Percentiles rank a stretch among this genome's conserved stretches.
phyloP scores from a whole-genome alignment of 495 filamentous ascomycete genomes.

The Corynascus novoguineensis region DNA sequence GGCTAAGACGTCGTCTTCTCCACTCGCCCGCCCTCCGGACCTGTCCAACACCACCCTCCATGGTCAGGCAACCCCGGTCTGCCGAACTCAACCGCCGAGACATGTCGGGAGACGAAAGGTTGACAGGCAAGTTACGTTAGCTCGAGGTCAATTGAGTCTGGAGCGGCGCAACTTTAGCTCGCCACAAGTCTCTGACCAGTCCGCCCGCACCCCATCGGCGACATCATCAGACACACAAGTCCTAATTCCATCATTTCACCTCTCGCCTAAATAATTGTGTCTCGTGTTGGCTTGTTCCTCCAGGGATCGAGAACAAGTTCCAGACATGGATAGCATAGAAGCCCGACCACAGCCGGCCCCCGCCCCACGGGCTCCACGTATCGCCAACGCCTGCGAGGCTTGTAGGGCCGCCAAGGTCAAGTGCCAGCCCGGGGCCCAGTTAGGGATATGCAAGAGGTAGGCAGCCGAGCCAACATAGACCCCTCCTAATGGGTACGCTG shows the following conservation, averaged over 20 bases:
- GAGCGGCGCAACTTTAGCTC: neutral
- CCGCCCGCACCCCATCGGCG: neutral
- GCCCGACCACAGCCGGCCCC: neutral
- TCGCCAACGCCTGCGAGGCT: conserved; percentile 44
- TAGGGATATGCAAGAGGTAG: conserved; percentile 45
- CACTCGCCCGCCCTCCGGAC: conserved; percentile 15
- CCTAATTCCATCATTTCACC: neutral
- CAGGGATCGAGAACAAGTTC: neutral
- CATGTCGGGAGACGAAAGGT: neutral
- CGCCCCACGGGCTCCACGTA: conserved; percentile 22
- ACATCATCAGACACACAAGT: neutral
- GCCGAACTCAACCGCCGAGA: neutral
- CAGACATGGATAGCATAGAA: conserved; percentile 2
- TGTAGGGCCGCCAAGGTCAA: conserved; percentile 43
- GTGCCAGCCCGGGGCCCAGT: conserved; percentile 38
- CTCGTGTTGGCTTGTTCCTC: neutral
- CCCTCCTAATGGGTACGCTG: too few species aligned
- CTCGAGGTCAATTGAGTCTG: neutral
- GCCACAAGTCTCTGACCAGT: neutral
- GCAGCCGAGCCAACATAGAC: neutral
- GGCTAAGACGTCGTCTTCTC: conserved; percentile 13
- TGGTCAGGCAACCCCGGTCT: neutral
- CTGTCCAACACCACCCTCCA: conserved; percentile 2
- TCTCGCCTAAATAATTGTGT: neutral
- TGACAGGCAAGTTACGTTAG: neutral